A percentile compares a stretch with the other conserved stretches of the same genome.
Evolutionary conservation across 805 yeast species (phyloP).

Genomic region (Lipomyces sp.): DNA sequence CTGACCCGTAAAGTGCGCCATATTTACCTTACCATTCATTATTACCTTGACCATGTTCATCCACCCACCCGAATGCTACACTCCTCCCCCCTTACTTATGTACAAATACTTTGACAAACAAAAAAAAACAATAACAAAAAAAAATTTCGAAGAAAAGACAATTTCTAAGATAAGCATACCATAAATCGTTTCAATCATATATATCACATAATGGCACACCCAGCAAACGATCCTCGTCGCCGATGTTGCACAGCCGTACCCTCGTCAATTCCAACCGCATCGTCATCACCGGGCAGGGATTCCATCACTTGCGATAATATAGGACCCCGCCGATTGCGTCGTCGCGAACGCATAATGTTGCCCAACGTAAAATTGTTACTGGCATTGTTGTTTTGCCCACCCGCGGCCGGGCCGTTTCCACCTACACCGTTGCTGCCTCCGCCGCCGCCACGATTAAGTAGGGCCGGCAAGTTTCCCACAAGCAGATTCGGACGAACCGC

Average conservation of each 20-base stretch:
- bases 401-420: background rate
- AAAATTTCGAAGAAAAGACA: background rate
- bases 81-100: background rate
- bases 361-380: constrained; percentile 10
- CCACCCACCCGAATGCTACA: background rate
- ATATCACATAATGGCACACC: constrained; percentile 1
- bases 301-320: background rate
- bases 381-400: constrained; percentile 1
- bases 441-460: background rate
- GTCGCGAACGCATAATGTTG: constrained; percentile 4
- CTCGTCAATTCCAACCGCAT: background rate
- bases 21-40: too few species aligned
- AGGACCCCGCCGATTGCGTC: background rate
- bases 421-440: background rate
- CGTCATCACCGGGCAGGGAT: background rate
- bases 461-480: constrained; percentile 8
- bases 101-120: background rate
- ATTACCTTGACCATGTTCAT: background rate
- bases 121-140: background rate
- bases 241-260: background rate
- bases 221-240: constrained; percentile 1
- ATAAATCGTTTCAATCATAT: background rate
- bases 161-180: background rate
- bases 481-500: background rate
- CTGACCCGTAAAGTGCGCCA: background rate